phyloP scores from a whole-genome alignment of 345 rosid species.

The Firmiana major region DNA sequence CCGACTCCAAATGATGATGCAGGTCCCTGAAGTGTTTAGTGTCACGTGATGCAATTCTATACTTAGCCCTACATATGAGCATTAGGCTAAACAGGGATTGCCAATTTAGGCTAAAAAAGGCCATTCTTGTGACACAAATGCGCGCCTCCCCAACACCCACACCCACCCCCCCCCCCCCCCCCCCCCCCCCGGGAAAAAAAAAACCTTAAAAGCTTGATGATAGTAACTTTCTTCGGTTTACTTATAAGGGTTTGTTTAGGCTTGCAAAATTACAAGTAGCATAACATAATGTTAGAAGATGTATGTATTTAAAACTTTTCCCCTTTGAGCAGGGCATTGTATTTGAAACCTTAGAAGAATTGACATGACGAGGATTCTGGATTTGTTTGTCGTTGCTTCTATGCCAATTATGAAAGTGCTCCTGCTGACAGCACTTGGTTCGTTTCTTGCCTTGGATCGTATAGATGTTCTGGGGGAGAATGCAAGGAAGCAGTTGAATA shows the following conservation, averaged over 20 bases:
- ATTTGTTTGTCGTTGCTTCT: slow-evolving; percentile 24
- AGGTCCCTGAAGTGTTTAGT: not conserved
- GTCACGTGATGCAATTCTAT: not conserved
- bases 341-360: slow-evolving; percentile 7
- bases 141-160: too few relatives aligned
- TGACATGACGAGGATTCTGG: slow-evolving; percentile 15
- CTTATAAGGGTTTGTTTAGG: not conserved
- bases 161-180: too few relatives aligned
- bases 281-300: not conserved
- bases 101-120: not conserved
- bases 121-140: not conserved
- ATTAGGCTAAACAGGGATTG: not conserved
- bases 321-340: not conserved
- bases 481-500: slow-evolving; percentile 28
- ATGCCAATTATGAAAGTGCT: slow-evolving; percentile 31
- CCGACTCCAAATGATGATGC: not conserved
- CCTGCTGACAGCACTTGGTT: slow-evolving; percentile 26
- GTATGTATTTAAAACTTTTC: not conserved
- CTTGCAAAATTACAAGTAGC: not conserved
- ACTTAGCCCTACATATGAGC: not conserved
- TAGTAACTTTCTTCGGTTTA: not conserved
- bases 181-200: too few relatives aligned
- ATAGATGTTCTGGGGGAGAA: slow-evolving; percentile 18
- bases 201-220: not conserved
- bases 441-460: slow-evolving; percentile 22